phyloP scores from a whole-genome alignment of 805 yeast species.

The Saccharomycopsis capsularis region DNA sequence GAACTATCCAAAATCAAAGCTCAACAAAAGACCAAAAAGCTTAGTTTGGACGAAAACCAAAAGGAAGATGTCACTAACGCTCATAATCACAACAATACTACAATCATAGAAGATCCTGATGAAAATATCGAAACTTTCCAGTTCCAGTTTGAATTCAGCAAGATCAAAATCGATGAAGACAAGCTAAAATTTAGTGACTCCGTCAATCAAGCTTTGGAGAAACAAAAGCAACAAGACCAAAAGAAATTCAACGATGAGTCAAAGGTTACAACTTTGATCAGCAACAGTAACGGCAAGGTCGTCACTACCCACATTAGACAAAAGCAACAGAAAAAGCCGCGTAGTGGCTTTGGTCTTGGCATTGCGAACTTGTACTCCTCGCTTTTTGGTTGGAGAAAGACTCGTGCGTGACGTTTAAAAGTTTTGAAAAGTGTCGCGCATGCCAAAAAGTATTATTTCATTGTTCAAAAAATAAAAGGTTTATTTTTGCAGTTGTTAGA shows the following conservation, averaged over 20 bases:
- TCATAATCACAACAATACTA: not conserved
- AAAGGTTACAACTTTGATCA: slow-evolving; percentile 14
- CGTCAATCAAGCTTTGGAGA: slow-evolving; percentile 3
- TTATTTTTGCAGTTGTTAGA: no score
- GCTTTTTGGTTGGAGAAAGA: slow-evolving; percentile 12
- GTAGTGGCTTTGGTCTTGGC: slow-evolving; percentile 13
- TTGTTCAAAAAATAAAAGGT: no score
- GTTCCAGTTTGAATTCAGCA: slow-evolving; percentile 20
- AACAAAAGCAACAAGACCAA: slow-evolving; percentile 3
- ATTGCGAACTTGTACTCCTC: slow-evolving; percentile 11
- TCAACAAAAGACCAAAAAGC: not conserved
- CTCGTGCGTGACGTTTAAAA: not conserved
- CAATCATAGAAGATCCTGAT: slow-evolving; percentile 8
- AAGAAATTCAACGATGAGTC: slow-evolving; percentile 6
- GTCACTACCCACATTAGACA: slow-evolving; percentile 16
- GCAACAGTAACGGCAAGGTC: slow-evolving; percentile 18
- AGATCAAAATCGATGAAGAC: slow-evolving; percentile 17
- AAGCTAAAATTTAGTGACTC: slow-evolving; percentile 18
- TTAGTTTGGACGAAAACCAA: not conserved
- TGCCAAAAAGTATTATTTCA: not conserved
- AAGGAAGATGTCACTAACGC: not conserved
- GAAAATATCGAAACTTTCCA: slow-evolving; percentile 16
- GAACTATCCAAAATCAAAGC: slow-evolving; percentile 5
- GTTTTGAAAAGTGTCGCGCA: no score
- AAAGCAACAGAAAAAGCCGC: slow-evolving; percentile 6